Evolutionary conservation across 1,284 basidiomycete genomes (phyloP), one percentile per base, ranked within the genome.

Genomic region (Rhodofomes roseus): DNA sequence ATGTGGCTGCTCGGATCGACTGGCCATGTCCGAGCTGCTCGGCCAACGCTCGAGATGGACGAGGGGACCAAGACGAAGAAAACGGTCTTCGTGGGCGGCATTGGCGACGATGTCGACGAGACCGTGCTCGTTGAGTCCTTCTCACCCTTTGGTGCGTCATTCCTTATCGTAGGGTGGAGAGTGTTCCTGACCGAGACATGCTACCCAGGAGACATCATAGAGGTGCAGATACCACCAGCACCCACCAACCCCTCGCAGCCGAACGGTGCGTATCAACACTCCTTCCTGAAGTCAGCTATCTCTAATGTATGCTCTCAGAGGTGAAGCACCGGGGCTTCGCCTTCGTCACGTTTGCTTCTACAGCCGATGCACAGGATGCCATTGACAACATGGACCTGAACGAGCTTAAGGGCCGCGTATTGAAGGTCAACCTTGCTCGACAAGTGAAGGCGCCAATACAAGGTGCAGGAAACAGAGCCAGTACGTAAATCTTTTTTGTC

Each of bases 311-410:
- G 2, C 56, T 56, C 37, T 55, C 66, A 89, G 90, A 88, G 62
- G 73, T 76, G 23, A 92, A 90, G 74, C 91, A 93, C 71, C 85
- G 91, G 55, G 90, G 90, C 18, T 93, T 91, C 72, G 90, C 85
- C 2, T 93, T 93, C 67, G 84, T 93, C 52, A 92, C 91, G 11
- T 93, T 82, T 68, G 75, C 82, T 7, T 89, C 90, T 2, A 68
- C 88, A n/a, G 81, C 80, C 27, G 90, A 93, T 72, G 91, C 91
- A 11, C 90, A 90, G 70, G 91, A 92, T 71, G 90, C 90, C 50
- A 93, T 93, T 63, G 91, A 93, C 77, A 93, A 93, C 73, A 93
- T 93, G 90, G 91, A 93, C 71, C 77, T 92, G 69, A 93, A 93
- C 66, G 91, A 92, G 70, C 74, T 92, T 36, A 77, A 79, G 23